Evolutionary conservation across 2,329 filamentous ascomycete genomes (phyloP), one percentile per base, ranked within the genome.

Genomic region (Penicillium oxalicum): DNA sequence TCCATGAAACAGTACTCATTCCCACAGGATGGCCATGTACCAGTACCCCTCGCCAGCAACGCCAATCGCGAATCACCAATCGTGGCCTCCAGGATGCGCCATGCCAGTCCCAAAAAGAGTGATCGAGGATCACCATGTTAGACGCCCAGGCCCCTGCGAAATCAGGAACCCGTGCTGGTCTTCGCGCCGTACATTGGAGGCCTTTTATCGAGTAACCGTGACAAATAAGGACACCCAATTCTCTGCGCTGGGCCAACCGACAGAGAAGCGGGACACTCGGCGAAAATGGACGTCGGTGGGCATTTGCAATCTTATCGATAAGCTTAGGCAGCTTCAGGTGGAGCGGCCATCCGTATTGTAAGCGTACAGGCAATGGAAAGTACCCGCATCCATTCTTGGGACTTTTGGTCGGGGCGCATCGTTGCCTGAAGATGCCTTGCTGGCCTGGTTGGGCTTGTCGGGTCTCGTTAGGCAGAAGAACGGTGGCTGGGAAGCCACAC

Each of bases 191-290:
- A 60, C 29, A 60, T 53, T 59, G 50, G 52, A 56, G 52, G 52
- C 57, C 44, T 37, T 53, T 51, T 54, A 59, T 57, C 55, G 35
- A 48, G 34, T 51, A 49, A 53, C 51, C 37, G 57, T 60, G 58
- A 60, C 58, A 60, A 60, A 60, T 60, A 53, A n/a, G 38, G 50
- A 51, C 48, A 54, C 45, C 48, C 52, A 60, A 60, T 60, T 59
- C 50, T 50, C 45, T 38, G 40, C 45, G 43, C 24, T 38, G 42
- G 7, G 42, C 44, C 44, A 44, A 12, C 39, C 27, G 26, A 28
- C 25, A 28, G 27, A 26, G 27, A 6, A 7, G 28, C 25, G 9
- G 40, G 24, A 32, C 24, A 33, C 28, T 18, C n/a, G 27, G 34
- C 34, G 44, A 57, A 60, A 56, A 37, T 44, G 57, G 48, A 51